Evolutionary conservation across 768 basidiomycete genomes (phyloP).

Genomic region (Lentinula sp.): DNA sequence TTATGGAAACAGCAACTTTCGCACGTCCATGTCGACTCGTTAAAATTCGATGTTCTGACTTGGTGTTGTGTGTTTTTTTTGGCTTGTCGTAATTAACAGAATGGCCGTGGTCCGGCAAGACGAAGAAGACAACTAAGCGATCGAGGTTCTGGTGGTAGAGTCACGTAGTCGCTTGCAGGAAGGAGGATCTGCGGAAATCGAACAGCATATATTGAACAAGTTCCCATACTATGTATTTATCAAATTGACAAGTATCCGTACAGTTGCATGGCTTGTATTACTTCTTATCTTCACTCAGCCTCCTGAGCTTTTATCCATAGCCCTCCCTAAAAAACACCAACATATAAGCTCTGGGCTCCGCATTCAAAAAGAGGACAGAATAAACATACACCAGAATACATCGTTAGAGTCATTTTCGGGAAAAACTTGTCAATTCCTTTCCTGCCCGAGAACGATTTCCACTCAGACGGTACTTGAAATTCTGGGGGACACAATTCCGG

Average conservation of each 20-base stretch:
- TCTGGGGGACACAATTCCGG: slow-evolving; percentile 39
- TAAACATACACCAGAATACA: slow-evolving; percentile 41
- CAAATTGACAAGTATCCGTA: no score
- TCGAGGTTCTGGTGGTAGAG: background rate
- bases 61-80: background rate
- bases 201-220: background rate
- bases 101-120: background rate
- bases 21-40: slow-evolving; percentile 19
- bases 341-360: slow-evolving; percentile 1
- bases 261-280: background rate
- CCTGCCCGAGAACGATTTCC: slow-evolving; percentile 38
- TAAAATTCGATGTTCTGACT: background rate
- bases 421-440: slow-evolving; percentile 45
- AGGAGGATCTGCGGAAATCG: background rate
- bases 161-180: background rate
- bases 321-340: slow-evolving; percentile 33
- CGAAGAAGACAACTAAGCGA: background rate
- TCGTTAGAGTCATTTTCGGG: slow-evolving; percentile 49
- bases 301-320: slow-evolving; percentile 48
- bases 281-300: slow-evolving; percentile 20
- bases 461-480: slow-evolving; percentile 38
- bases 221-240: background rate
- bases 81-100: background rate
- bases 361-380: background rate
- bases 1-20: slow-evolving; percentile 6